Base-by-base conservation (phyloP, 164 flowering plant species). In the Taxillus chinensis region DNA sequence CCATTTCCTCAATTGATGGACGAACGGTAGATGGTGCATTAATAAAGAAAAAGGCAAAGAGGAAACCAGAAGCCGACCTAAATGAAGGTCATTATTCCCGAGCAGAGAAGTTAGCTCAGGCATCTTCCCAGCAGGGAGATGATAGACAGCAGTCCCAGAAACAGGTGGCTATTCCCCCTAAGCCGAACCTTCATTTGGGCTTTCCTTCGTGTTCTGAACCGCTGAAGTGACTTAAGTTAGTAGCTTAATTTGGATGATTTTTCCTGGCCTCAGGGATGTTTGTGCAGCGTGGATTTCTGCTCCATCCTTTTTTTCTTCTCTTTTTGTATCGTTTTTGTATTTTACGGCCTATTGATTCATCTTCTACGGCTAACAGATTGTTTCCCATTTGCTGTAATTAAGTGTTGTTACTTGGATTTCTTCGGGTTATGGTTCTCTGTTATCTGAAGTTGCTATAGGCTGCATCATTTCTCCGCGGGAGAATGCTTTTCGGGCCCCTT, bases 1-100 rank as follows among this genome's bases (percentile, higher is more conserved):
- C 63, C 72, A 71, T 38, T 64, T 45, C 75, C 11, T 8, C 14
- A 27, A 66, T 59, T 8, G 81, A 82, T 39, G 57, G 56, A 5
- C 66, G 72, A 65, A 55, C 57, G 52, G 60, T 61, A 7, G 82
- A 74, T 12, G 78, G 67, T 10, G 60, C 61, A 7, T 37, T 73
- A 39, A 39, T 70, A 38, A 78, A 78, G 75, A 82, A 84, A 63
- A 82, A 79, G 67, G 59, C 68, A 17, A 82, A 79, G 69, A 74
- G 74, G 71, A 83, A 78, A 71, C 67, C 76, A 16, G 80, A 79
- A 59, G 5, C 57, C 27, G 76, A 75, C 46, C 50, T 53, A n/a
- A 74, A 60, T 12, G 77, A 73, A 62, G 55, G 62, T 49, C 77
- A 27, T 27, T 27, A 72, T 62, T 16, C 57, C 15, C 80, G 64